phyloP scores from a whole-genome alignment of 2,329 filamentous ascomycete species.

The Beauveria sp. region DNA sequence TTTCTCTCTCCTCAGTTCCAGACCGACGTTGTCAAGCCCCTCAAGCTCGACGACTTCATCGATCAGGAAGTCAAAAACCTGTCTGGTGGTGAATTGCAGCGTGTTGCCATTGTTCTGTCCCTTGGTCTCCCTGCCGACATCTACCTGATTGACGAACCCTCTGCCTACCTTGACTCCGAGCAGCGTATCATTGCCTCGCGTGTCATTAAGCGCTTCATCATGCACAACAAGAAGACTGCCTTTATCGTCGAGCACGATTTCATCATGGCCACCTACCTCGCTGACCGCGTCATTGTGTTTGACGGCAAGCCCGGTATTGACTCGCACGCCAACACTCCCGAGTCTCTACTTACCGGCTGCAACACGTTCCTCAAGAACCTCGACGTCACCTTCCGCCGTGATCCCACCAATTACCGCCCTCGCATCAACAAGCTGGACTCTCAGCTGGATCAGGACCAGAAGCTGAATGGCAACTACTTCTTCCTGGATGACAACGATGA shows the following conservation, averaged over 20 bases:
- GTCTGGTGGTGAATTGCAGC: constrained; percentile 98
- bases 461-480: constrained; percentile 90
- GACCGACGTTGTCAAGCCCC: constrained; percentile 98
- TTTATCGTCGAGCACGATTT: constrained; percentile 99
- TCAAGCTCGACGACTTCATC: constrained; percentile 98
- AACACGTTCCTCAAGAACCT: constrained; percentile 95
- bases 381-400: constrained; percentile 96
- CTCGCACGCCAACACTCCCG: constrained; percentile 79
- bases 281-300: constrained; percentile 97
- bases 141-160: constrained; percentile 97
- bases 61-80: constrained; percentile 99
- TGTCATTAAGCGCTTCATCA: constrained; percentile 99
- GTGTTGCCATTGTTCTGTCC: constrained; percentile 96
- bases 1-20: constrained; percentile 98
- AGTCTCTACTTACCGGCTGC: constrained; percentile 90
- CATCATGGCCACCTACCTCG: constrained; percentile 75
- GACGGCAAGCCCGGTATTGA: constrained; percentile 88
- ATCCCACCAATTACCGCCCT: constrained; percentile 90
- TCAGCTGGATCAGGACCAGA: constrained; percentile 97
- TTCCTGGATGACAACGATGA: constrained; percentile 75
- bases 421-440: constrained; percentile 97
- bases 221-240: constrained; percentile 99
- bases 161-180: constrained; percentile 95
- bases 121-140: constrained; percentile 94
- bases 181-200: constrained; percentile 96